phyloP scores from a whole-genome alignment of 1,284 basidiomycete species.

The Leucoagaricus sp. region DNA sequence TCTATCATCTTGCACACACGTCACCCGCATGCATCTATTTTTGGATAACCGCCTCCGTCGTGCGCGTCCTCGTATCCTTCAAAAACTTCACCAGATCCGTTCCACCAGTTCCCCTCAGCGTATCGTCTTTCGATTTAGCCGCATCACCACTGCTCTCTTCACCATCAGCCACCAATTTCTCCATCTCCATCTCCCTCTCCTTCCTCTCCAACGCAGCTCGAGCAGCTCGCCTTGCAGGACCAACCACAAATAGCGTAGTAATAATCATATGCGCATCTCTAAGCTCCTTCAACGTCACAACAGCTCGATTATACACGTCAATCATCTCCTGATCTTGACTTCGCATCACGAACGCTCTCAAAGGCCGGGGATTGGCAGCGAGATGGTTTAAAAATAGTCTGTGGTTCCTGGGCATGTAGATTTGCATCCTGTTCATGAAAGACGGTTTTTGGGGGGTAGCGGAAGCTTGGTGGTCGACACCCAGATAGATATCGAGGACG shows the following conservation, averaged over 20 bases:
- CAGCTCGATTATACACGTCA: constrained; percentile 72
- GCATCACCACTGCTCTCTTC: constrained; percentile 23
- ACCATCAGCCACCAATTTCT: background rate
- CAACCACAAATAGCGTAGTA: constrained; percentile 79
- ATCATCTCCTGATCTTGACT: constrained; percentile 39
- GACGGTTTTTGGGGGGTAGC: constrained; percentile 31
- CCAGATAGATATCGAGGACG: constrained; percentile 89
- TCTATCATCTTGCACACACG: too few relatives aligned
- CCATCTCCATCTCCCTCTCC: constrained; percentile 15
- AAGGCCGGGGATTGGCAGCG: constrained; percentile 56
- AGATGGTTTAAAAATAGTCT: constrained; percentile 88
- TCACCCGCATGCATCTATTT: background rate
- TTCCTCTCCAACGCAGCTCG: constrained; percentile 15
- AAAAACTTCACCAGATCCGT: constrained; percentile 78
- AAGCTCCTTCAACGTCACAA: constrained; percentile 73
- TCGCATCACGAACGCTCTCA: constrained; percentile 50
- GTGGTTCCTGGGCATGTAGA: constrained; percentile 92
- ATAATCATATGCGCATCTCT: constrained; percentile 84
- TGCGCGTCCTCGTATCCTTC: constrained; percentile 76
- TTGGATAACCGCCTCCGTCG: constrained; percentile 43
- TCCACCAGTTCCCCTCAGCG: constrained; percentile 78
- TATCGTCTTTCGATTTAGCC: constrained; percentile 12
- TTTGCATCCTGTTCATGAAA: constrained; percentile 84
- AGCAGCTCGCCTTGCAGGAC: constrained; percentile 48
- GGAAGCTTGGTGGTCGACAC: constrained; percentile 66